Percentiles rank a stretch among this genome's conserved stretches.
These are phyloP conservation scores for Dianthus caryophyllus DNA, from an alignment of 148 eudicot genomes.

Conservation along the genomic window DNA sequence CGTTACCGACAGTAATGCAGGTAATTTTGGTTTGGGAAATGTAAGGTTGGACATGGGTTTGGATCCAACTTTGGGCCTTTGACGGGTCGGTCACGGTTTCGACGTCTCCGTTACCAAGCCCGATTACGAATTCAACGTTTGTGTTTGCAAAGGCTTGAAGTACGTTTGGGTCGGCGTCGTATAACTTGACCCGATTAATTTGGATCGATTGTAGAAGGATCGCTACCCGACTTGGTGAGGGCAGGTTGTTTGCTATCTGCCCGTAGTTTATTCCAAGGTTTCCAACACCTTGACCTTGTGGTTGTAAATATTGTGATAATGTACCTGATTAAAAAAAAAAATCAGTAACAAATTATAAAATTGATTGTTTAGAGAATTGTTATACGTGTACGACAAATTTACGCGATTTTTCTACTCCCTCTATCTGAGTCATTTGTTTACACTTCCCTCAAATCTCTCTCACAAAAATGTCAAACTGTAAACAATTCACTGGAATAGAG, in stretches of 20 bases:
- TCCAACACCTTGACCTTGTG: conserved; percentile 44
- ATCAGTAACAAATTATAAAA: background rate
- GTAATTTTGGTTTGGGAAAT: conserved; percentile 55
- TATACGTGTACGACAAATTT: no score
- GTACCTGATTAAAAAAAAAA: conserved; percentile 31
- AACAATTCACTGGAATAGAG: no score
- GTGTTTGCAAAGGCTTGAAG: conserved; percentile 61
- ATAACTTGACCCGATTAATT: conserved; percentile 62
- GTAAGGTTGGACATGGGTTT: conserved; percentile 56
- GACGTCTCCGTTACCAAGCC: conserved; percentile 59
- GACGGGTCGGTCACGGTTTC: conserved; percentile 38
- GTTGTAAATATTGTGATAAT: conserved; percentile 16
- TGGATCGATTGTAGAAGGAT: conserved; percentile 48
- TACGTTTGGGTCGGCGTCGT: conserved; percentile 78
- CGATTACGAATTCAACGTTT: conserved; percentile 54
- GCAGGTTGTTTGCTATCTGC: conserved; percentile 82
- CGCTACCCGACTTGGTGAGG: conserved; percentile 51
- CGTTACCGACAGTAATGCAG: conserved; percentile 74
- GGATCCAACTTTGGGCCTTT: conserved; percentile 64
- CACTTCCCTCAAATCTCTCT: no score
- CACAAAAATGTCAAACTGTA: no score
- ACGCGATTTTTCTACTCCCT: no score
- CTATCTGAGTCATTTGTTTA: no score
- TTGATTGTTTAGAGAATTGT: no score
- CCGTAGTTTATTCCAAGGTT: conserved; percentile 88